phyloP scores from a whole-genome alignment of 2,329 filamentous ascomycete species.

The Ceratocystis colombiana region DNA sequence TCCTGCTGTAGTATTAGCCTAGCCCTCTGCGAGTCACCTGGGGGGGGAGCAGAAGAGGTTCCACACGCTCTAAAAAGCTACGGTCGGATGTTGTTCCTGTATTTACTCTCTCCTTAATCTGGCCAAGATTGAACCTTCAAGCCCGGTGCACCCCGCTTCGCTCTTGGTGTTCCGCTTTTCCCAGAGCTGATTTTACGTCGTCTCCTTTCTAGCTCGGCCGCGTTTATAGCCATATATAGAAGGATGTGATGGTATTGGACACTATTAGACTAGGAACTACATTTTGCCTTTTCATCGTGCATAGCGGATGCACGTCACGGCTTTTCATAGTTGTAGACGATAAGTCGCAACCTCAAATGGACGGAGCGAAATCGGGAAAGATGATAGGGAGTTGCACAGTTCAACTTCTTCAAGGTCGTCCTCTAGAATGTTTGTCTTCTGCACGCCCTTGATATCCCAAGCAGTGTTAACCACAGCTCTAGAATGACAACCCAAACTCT shows the following conservation, averaged over 20 bases:
- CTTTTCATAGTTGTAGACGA: constrained; percentile 43
- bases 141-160: no score
- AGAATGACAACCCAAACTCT: constrained; percentile 72
- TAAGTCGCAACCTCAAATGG: constrained; percentile 82
- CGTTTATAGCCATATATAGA: no score
- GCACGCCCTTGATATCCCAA: constrained; percentile 63
- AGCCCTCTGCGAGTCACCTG: not conserved
- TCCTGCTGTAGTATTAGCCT: not conserved
- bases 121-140: no score
- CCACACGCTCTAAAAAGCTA: not conserved
- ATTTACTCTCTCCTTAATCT: no score
- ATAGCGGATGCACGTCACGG: not conserved
- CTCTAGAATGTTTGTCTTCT: constrained; percentile 79
- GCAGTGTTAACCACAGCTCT: constrained; percentile 58
- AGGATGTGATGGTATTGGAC: not conserved
- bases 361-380: constrained; percentile 55
- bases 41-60: not conserved
- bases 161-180: no score
- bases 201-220: no score
- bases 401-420: constrained; percentile 65
- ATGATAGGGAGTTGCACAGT: constrained; percentile 34
- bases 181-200: no score
- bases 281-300: no score
- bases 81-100: not conserved
- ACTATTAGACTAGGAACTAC: no score